Evolutionary conservation across 805 yeast genomes (phyloP).

Genomic region (Candida ipomoeae): DNA sequence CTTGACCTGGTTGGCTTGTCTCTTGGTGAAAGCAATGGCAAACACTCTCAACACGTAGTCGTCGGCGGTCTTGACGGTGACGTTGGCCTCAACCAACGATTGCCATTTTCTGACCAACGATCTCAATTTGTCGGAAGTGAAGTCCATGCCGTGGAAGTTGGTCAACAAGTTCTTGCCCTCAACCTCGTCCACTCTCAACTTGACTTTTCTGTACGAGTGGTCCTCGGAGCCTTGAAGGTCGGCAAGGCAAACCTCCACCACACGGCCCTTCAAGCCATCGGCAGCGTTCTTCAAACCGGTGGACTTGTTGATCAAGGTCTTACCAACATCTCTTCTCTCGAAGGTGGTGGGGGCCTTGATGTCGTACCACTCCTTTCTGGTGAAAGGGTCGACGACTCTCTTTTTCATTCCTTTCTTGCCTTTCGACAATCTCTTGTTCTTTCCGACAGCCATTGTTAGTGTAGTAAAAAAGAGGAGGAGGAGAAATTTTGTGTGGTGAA

Average conservation of each 20-base stretch:
- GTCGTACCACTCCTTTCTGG: constrained; percentile 98
- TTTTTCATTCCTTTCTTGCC: constrained; percentile 98
- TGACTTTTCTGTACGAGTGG: constrained; percentile 95
- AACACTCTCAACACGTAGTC: constrained; percentile 95
- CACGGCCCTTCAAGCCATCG: constrained; percentile 97
- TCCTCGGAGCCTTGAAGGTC: constrained; percentile 99
- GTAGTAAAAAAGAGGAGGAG: constrained; percentile 3
- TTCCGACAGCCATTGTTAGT: constrained; percentile 69
- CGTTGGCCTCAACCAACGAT: constrained; percentile 95
- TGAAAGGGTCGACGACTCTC: constrained; percentile 99
- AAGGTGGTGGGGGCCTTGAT: constrained; percentile 98
- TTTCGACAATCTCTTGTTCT: constrained; percentile 82
- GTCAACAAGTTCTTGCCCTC: constrained; percentile 98
- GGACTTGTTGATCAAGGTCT: constrained; percentile 96
- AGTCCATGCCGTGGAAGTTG: constrained; percentile 99
- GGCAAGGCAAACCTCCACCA: constrained; percentile 91
- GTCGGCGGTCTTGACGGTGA: constrained; percentile 95
- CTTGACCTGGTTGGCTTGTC: constrained; percentile 94
- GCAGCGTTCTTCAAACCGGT: constrained; percentile 98
- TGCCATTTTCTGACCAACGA: constrained; percentile 99
- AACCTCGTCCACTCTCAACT: constrained; percentile 97
- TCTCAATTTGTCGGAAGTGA: constrained; percentile 96
- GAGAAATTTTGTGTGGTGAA: neutral
- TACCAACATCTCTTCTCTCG: constrained; percentile 98
- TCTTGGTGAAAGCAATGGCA: constrained; percentile 98